phyloP scores from a whole-genome alignment of 305 asterid genomes.

The Fraxinus paxiana region DNA sequence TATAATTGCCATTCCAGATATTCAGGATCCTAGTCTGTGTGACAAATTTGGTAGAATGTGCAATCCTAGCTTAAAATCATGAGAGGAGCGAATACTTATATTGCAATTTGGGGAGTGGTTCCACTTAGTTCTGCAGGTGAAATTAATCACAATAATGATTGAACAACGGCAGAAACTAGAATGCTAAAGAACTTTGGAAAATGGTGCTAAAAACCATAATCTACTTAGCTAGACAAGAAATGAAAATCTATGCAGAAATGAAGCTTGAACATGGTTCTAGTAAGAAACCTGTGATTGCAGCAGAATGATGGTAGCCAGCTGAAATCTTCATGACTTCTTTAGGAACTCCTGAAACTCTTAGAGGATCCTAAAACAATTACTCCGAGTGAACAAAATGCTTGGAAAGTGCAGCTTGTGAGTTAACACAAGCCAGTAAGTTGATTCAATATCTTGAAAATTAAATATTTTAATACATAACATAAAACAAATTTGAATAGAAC shows the following conservation, averaged over 20 bases:
- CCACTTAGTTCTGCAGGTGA: not conserved
- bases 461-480: not conserved
- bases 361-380: slow-evolving; percentile 59
- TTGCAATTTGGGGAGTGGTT: not conserved
- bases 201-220: not conserved
- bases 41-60: not conserved
- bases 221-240: slow-evolving; percentile 3
- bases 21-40: not conserved
- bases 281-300: slow-evolving; percentile 77
- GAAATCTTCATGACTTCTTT: slow-evolving; percentile 55
- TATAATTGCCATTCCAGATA: not conserved
- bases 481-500: not conserved
- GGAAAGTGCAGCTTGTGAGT: slow-evolving; percentile 4
- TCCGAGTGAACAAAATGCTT: slow-evolving; percentile 22
- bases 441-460: slow-evolving; percentile 11
- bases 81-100: not conserved
- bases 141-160: not conserved
- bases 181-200: slow-evolving; percentile 2
- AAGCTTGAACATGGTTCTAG: slow-evolving; percentile 4
- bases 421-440: not conserved
- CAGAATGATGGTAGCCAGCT: slow-evolving; percentile 93
- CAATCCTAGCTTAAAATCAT: not conserved
- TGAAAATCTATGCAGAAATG: not conserved
- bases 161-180: not conserved
- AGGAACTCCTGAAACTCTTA: slow-evolving; percentile 56